Conservation (phyloP, 768 basidiomycete species). For the Boletus huronensis region DNA sequence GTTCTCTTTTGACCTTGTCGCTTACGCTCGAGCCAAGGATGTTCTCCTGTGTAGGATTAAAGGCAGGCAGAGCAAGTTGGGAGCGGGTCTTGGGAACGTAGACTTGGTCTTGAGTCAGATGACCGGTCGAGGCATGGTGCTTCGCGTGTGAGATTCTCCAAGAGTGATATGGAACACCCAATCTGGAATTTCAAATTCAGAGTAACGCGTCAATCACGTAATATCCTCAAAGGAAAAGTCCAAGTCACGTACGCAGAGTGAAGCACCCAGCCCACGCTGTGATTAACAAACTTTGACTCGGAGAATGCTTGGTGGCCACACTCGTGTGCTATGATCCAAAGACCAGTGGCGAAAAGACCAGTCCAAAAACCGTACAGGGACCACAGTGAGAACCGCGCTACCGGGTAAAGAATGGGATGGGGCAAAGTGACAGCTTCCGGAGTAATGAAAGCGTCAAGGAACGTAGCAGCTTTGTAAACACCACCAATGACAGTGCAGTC, state of each 20-base stretch:
- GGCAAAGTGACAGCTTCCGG: conserved; percentile 53
- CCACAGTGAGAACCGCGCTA: conserved; percentile 69
- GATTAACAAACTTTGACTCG: conserved; percentile 86
- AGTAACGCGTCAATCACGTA: conserved; percentile 21
- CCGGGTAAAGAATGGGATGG: conserved; percentile 57
- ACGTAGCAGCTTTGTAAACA: conserved; percentile 64
- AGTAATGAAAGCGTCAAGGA: conserved; percentile 60
- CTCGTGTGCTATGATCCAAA: conserved; percentile 95
- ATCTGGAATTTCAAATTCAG: conserved; percentile 40
- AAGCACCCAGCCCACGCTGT: conserved; percentile 87
- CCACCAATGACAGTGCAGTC: conserved; percentile 68
- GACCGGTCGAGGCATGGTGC: conserved; percentile 92
- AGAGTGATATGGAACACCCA: conserved; percentile 95
- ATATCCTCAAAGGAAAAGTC: conserved; percentile 1
- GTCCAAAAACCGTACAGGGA: conserved; percentile 75
- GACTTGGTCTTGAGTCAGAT: conserved; percentile 94
- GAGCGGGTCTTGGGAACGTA: conserved; percentile 91
- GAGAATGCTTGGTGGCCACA: conserved; percentile 98
- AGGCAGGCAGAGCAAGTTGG: conserved; percentile 56
- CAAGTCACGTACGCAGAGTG: conserved; percentile 80
- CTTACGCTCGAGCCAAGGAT: conserved; percentile 60
- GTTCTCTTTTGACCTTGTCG: conserved; percentile 63
- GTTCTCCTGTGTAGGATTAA: conserved; percentile 68
- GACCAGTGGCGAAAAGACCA: conserved; percentile 85
- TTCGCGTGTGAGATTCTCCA: conserved; percentile 94